Conservation (phyloP, 2,329 filamentous ascomycete species). For the Stachybotrys chlorohalonatus region DNA sequence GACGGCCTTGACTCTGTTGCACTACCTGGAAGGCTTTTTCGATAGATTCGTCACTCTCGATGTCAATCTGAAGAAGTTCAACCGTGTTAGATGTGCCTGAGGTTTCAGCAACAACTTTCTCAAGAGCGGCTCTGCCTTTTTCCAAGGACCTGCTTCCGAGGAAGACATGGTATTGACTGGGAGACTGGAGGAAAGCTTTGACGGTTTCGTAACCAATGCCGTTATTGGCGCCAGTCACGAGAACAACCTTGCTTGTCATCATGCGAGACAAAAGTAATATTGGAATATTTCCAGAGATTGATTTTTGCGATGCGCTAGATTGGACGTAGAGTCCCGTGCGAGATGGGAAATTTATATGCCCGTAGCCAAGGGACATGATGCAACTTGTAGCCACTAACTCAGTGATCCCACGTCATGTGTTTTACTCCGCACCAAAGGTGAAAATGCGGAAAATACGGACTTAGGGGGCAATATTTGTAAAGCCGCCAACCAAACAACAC, state of each 20-base stretch:
- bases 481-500: no score
- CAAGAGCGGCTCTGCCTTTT: conserved; percentile 41
- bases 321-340: no score
- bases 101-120: conserved; percentile 28
- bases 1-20: conserved; percentile 24
- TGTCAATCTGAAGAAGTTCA: conserved; percentile 40
- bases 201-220: conserved; percentile 52
- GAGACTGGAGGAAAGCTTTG: conserved; percentile 40
- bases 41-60: conserved; percentile 44
- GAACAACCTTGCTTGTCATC: conserved; percentile 27
- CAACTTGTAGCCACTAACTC: no score
- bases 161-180: conserved; percentile 41
- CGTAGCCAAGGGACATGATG: no score
- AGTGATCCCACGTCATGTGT: no score
- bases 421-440: no score
- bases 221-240: conserved; percentile 54
- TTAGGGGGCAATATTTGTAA: no score
- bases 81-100: conserved; percentile 31
- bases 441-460: no score
- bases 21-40: conserved; percentile 33
- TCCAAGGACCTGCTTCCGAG: conserved; percentile 42
- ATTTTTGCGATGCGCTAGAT: no score
- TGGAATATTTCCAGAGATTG: no score
- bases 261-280: no score
- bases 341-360: no score